Percentiles rank a stretch among this genome's conserved stretches.
Conservation (phyloP, 345 rosid species). For the Brassica incana region DNA sequence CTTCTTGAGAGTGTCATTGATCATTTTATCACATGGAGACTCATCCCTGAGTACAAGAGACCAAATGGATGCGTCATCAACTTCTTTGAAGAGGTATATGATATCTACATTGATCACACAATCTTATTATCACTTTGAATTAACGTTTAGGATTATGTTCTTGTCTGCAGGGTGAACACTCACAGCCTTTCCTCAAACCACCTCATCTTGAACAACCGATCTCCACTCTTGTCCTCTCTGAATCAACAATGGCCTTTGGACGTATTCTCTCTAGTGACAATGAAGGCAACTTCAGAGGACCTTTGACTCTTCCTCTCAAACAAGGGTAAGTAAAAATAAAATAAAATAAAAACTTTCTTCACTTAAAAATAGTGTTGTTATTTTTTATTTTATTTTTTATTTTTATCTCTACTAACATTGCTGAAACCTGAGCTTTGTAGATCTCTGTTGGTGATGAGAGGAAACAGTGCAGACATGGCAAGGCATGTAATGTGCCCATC, state of each 20-base stretch:
- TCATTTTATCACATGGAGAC: constrained; percentile 78
- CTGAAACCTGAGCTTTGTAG: constrained; percentile 40
- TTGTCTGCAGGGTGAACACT: constrained; percentile 70
- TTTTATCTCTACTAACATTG: background rate
- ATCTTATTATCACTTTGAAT: background rate
- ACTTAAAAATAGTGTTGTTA: background rate
- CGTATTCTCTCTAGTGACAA: constrained; percentile 66
- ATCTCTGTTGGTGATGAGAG: constrained; percentile 84
- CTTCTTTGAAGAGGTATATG: constrained; percentile 87
- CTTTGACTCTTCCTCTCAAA: constrained; percentile 66
- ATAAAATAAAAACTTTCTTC: background rate
- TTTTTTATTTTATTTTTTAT: no score
- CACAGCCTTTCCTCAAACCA: constrained; percentile 91
- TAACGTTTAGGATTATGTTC: background rate
- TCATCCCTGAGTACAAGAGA: constrained; percentile 75
- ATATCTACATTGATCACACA: constrained; percentile 6
- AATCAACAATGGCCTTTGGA: constrained; percentile 89
- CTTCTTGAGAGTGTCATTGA: constrained; percentile 80
- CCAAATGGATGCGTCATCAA: constrained; percentile 93
- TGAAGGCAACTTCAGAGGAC: constrained; percentile 87
- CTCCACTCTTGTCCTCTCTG: constrained; percentile 81
- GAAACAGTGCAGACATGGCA: constrained; percentile 83
- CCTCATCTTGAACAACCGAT: constrained; percentile 95
- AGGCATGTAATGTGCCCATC: constrained; percentile 86
- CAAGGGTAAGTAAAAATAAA: constrained; percentile 53